Percentiles rank a stretch among this genome's conserved stretches.
Conservation (phyloP, 2,329 filamentous ascomycete species). For the Alternaria sp. region DNA sequence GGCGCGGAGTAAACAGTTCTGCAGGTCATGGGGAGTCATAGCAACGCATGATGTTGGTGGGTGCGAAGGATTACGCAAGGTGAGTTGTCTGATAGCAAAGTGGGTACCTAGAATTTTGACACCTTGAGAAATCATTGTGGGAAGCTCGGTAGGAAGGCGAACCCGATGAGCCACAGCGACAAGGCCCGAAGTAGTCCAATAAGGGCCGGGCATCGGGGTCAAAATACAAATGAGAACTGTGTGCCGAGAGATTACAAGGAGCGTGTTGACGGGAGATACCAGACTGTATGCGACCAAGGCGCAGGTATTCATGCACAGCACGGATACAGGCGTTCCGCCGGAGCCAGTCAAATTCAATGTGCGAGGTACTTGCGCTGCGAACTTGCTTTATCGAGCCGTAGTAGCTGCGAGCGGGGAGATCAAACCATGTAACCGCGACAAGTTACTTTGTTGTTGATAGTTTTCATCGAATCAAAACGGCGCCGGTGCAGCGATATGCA, state of each 20-base stretch:
- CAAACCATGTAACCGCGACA: slow-evolving; percentile 38
- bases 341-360: slow-evolving; percentile 38
- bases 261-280: slow-evolving; percentile 40
- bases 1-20: slow-evolving; percentile 40
- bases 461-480: slow-evolving; percentile 42
- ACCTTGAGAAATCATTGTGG: slow-evolving; percentile 36
- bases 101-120: slow-evolving; percentile 36
- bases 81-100: slow-evolving; percentile 49
- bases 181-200: slow-evolving; percentile 38
- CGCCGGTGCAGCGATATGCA: slow-evolving; percentile 37
- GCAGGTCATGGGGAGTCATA: slow-evolving; percentile 39
- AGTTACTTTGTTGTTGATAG: slow-evolving; percentile 44
- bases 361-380: slow-evolving; percentile 31
- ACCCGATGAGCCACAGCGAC: slow-evolving; percentile 34
- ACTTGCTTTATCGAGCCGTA: slow-evolving; percentile 40
- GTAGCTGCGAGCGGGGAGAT: slow-evolving; percentile 39
- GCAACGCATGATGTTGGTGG: slow-evolving; percentile 28
- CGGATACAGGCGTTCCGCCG: slow-evolving; percentile 43
- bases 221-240: slow-evolving; percentile 50
- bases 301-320: slow-evolving; percentile 43
- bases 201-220: slow-evolving; percentile 25
- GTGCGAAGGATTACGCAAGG: slow-evolving; percentile 44
- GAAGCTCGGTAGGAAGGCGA: slow-evolving; percentile 37
- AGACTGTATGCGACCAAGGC: slow-evolving; percentile 32
- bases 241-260: slow-evolving; percentile 45